Percentiles rank a stretch among this genome's conserved stretches.
These are phyloP conservation scores for Schizochytrium sp. DNA, from an alignment of 108 stramenopile genomes.

Conservation along the genomic window DNA sequence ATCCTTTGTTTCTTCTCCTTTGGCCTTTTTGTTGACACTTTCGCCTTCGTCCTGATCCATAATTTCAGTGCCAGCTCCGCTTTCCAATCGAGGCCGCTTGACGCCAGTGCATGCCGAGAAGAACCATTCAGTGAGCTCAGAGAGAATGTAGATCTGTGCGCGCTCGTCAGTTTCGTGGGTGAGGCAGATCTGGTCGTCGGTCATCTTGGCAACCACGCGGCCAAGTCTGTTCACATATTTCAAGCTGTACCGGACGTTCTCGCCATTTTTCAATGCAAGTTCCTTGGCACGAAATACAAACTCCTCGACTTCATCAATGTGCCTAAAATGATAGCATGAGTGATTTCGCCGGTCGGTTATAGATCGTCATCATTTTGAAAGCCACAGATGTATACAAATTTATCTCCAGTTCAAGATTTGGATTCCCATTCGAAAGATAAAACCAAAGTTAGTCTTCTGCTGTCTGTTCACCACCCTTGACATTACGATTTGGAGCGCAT, in stretches of 20 bases:
- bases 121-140: slow-evolving; percentile 54
- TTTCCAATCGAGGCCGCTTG: slow-evolving; percentile 31
- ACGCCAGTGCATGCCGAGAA: slow-evolving; percentile 40
- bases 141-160: background rate
- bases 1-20: no score
- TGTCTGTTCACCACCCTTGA: no score
- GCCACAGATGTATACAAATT: background rate
- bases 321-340: background rate
- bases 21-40: background rate
- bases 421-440: no score
- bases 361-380: background rate
- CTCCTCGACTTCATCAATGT: slow-evolving; percentile 25
- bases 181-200: slow-evolving; percentile 51
- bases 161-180: slow-evolving; percentile 14
- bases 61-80: background rate
- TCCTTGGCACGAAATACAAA: slow-evolving; percentile 53
- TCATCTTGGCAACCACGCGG: slow-evolving; percentile 36
- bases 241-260: slow-evolving; percentile 39
- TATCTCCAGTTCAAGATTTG: no score
- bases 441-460: no score
- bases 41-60: background rate
- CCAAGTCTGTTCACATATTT: slow-evolving; percentile 40
- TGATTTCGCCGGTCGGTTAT: background rate
- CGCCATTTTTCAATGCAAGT: background rate
- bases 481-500: no score